These are phyloP conservation scores for Emergomyces africanus DNA, from an alignment of 2,329 filamentous ascomycete species.

Conservation along the genomic window DNA sequence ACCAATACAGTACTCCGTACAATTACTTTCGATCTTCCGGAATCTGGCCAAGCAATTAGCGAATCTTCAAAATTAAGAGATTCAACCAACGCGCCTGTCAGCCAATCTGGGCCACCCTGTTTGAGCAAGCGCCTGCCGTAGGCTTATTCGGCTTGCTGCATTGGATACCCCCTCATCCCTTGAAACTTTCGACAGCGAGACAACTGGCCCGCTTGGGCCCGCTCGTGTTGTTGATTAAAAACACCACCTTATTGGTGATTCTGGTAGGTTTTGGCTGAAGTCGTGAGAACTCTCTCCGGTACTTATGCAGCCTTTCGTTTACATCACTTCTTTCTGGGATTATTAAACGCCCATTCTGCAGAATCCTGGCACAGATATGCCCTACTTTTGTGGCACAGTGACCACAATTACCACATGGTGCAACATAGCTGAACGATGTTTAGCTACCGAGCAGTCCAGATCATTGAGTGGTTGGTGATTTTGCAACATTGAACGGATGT, in stretches of 20 bases:
- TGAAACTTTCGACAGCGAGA: not conserved
- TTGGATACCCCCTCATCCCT: not conserved
- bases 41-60: not conserved
- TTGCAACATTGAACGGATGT: not conserved
- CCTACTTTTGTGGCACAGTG: not conserved
- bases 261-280: not conserved
- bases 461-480: not conserved
- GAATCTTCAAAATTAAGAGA: not conserved
- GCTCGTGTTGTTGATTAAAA: not conserved
- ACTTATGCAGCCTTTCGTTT: not conserved
- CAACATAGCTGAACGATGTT: not conserved
- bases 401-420: not conserved
- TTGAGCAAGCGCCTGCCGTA: not conserved
- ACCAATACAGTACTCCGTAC: not conserved
- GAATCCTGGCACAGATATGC: not conserved
- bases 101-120: not conserved
- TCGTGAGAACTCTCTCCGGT: not conserved
- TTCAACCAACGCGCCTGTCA: conserved; percentile 2
- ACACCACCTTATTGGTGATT: not conserved
- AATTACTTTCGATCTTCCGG: not conserved
- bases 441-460: not conserved
- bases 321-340: not conserved
- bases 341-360: not conserved
- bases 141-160: not conserved
- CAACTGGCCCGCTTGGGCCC: not conserved